phyloP scores from a whole-genome alignment of 495 filamentous ascomycete genomes.

The Trichoderma asperelloides region DNA sequence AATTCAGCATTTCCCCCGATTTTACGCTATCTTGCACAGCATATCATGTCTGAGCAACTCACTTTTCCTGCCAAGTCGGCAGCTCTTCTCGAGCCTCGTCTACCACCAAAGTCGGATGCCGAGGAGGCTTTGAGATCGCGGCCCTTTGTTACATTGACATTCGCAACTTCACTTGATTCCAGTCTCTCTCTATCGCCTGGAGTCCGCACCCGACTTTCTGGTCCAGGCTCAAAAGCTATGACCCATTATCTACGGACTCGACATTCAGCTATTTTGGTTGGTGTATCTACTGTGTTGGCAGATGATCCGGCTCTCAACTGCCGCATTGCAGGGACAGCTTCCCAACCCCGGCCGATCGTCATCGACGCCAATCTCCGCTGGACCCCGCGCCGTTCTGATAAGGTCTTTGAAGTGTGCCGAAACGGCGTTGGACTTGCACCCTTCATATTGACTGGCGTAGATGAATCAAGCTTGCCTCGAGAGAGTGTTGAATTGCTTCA shows the following conservation, averaged over 20 bases:
- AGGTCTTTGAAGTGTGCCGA: constrained; percentile 54
- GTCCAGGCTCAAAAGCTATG: constrained; percentile 74
- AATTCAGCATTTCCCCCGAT: too few species aligned
- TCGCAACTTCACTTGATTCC: constrained; percentile 82
- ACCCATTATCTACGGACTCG: constrained; percentile 78
- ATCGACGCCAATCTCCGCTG: constrained; percentile 66
- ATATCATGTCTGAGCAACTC: constrained; percentile 6
- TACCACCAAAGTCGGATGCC: background rate
- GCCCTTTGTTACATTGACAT: constrained; percentile 62
- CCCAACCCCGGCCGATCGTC: constrained; percentile 67
- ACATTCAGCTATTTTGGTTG: constrained; percentile 79
- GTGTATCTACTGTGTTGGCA: constrained; percentile 70
- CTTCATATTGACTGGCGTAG: constrained; percentile 49
- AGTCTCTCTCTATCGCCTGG: constrained; percentile 66
- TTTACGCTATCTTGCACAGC: background rate
- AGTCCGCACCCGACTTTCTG: constrained; percentile 68
- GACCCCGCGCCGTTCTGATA: constrained; percentile 48
- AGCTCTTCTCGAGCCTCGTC: constrained; percentile 3
- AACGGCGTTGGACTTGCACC: constrained; percentile 63
- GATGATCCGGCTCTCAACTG: constrained; percentile 83
- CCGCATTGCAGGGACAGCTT: constrained; percentile 38
- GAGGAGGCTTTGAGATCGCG: background rate
- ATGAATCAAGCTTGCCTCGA: constrained; percentile 10
- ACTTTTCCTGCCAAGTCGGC: background rate
- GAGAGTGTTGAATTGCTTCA: constrained; percentile 21